Conservation (phyloP, 2,329 filamentous ascomycete species). For the Arthrobotrys musiformis region DNA sequence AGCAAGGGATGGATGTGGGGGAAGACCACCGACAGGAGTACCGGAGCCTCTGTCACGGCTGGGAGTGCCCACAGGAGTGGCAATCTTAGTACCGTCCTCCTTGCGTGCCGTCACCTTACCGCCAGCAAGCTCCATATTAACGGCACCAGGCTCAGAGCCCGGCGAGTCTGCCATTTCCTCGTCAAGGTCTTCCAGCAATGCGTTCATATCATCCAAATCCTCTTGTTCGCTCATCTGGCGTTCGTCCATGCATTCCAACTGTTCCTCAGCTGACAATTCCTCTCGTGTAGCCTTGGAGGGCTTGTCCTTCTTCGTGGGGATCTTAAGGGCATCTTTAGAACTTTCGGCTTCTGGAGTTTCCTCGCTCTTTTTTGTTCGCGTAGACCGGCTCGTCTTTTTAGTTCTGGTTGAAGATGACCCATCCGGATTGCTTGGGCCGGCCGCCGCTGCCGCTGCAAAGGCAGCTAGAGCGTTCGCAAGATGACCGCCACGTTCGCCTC, state of each 20-base stretch:
- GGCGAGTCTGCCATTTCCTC: slow-evolving; percentile 78
- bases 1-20: slow-evolving; percentile 59
- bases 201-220: slow-evolving; percentile 74
- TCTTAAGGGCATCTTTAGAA: slow-evolving; percentile 57
- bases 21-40: slow-evolving; percentile 64
- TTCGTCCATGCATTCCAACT: slow-evolving; percentile 92
- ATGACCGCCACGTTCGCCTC: slow-evolving; percentile 67
- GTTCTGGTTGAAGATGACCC: slow-evolving; percentile 56
- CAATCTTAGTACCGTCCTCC: slow-evolving; percentile 87
- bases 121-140: slow-evolving; percentile 88
- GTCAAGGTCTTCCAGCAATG: slow-evolving; percentile 89
- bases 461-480: slow-evolving; percentile 77
- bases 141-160: slow-evolving; percentile 83
- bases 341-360: slow-evolving; percentile 43
- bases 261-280: slow-evolving; percentile 66
- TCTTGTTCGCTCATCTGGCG: slow-evolving; percentile 74
- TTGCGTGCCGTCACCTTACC: slow-evolving; percentile 91
- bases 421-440: slow-evolving; percentile 56
- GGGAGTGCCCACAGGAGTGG: slow-evolving; percentile 77
- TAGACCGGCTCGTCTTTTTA: slow-evolving; percentile 38
- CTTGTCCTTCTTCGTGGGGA: slow-evolving; percentile 56
- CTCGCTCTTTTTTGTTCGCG: slow-evolving; percentile 44
- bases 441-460: slow-evolving; percentile 75
- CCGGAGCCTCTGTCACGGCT: slow-evolving; percentile 64
- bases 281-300: slow-evolving; percentile 51